phyloP scores from a whole-genome alignment of 208 protist species.

The Naegleria gruberi region DNA sequence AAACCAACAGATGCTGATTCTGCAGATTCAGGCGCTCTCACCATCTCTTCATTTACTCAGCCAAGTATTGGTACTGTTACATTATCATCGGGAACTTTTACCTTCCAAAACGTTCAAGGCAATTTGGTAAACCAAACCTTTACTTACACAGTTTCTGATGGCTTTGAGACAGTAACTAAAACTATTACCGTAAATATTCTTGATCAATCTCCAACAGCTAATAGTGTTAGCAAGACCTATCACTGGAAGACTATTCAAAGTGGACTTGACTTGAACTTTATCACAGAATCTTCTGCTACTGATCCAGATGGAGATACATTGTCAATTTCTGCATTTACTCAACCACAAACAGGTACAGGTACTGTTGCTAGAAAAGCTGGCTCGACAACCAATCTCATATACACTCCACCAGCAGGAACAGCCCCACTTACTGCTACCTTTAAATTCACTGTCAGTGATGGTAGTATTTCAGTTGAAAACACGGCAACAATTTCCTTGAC shows the following conservation, averaged over 20 bases:
- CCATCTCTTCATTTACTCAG: not conserved
- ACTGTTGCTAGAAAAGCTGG: no score
- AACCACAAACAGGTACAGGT: not conserved
- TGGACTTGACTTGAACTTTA: not conserved
- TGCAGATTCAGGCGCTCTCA: not conserved
- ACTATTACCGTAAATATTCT: not conserved
- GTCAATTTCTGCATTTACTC: not conserved
- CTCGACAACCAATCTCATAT: not conserved
- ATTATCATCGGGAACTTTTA: not conserved
- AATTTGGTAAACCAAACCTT: not conserved
- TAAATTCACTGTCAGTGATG: not conserved
- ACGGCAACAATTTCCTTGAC: not conserved
- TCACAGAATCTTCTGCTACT: not conserved
- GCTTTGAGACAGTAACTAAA: not conserved
- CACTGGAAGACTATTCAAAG: no score
- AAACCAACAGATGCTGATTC: not conserved
- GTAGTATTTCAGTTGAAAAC: not conserved
- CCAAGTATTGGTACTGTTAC: not conserved
- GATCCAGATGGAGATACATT: not conserved
- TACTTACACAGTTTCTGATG: not conserved
- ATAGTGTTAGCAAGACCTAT: not conserved
- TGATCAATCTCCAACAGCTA: not conserved
- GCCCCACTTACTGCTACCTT: not conserved
- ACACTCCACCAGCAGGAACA: not conserved
- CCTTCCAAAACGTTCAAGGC: not conserved